A percentile compares a stretch with the other conserved stretches of the same genome.
Conservation (phyloP, 371 early-diverging fungal genomes). For the Thermomucor indicae-seudaticae region DNA sequence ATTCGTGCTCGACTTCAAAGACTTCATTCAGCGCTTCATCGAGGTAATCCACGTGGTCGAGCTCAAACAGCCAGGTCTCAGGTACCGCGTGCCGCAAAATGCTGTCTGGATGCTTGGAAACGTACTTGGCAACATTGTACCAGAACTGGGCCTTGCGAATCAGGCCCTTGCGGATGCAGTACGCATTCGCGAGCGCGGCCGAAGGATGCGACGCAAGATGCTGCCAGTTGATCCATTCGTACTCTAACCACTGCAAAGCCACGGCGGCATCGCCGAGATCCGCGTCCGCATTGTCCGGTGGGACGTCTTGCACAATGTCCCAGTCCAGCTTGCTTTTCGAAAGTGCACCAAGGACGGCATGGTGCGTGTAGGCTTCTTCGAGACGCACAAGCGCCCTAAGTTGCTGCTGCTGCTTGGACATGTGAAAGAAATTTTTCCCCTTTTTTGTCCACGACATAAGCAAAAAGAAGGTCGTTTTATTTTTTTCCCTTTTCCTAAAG, state of each 20-base stretch:
- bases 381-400: slow-evolving; percentile 40
- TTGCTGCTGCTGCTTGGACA: slow-evolving; percentile 1
- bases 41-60: slow-evolving; percentile 69
- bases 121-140: slow-evolving; percentile 54
- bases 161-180: slow-evolving; percentile 66
- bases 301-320: slow-evolving; percentile 14
- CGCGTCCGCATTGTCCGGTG: slow-evolving; percentile 15
- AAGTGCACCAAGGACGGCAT: slow-evolving; percentile 32
- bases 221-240: slow-evolving; percentile 62
- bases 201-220: slow-evolving; percentile 25
- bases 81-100: slow-evolving; percentile 53
- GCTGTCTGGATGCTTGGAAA: slow-evolving; percentile 56
- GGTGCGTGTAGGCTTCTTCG: slow-evolving; percentile 41
- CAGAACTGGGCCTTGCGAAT: slow-evolving; percentile 67
- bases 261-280: slow-evolving; percentile 11
- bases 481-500: too few species aligned
- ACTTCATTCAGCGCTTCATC: slow-evolving; percentile 72
- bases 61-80: slow-evolving; percentile 65
- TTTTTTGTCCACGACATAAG: too few species aligned
- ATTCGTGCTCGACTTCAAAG: slow-evolving; percentile 60
- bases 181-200: slow-evolving; percentile 45
- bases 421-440: too few species aligned
- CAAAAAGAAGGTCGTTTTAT: too few species aligned
- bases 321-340: slow-evolving; percentile 19
- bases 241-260: slow-evolving; percentile 64